Base-by-base conservation (phyloP, 2,329 filamentous ascomycete species). In the Didymella keratinophila region DNA sequence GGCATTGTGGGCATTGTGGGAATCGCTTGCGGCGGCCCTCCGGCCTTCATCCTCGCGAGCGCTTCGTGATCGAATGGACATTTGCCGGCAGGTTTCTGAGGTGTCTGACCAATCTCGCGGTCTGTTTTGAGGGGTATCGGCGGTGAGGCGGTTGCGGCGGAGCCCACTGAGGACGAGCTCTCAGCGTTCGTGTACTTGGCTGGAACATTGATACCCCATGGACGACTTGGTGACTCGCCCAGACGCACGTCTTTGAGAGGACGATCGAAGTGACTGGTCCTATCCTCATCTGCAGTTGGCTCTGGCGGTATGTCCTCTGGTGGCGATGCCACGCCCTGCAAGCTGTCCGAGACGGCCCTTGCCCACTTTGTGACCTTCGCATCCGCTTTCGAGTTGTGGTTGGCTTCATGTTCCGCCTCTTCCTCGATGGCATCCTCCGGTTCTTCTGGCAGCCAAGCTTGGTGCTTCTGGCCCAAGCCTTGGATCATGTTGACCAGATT, bases 401-500 rank as follows among this genome's bases (percentile, higher is more conserved):
- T 80, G 55, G 83, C 81, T 47, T 82, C 72, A 11, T 70, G 80
- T 7, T 82, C 79, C 8, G 71, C 71, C 12, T 71, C 74, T 63
- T 85, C 83, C 47, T 83, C 73, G 21, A 75, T 82, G 5, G 81
- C 79, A 14, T 79, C 78, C 14, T 77, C 78, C 8, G 78, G 77
- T 52, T 81, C 80, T 37, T 84, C 82, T 1, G 91, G 91, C 27
- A 97, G 81, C 86, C 95, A 92, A 6, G 91, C 89, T 73, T 95
- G 90, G 73, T 98, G 94, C 68, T 96, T 92, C 64, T 89, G 86
- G 47, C 93, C 91, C 37, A 98, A 82, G 9, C 92, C 92, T 75
- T 95, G 89, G 61, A 98, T 96, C 94, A 98, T 97, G 78, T 87
- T 96, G 67, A 92, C 92, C 42, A 97, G 81, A 74, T 89, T 94